These are phyloP conservation scores for Bipolaris zeicola DNA, from an alignment of 2,329 filamentous ascomycete species.

Conservation along the genomic window DNA sequence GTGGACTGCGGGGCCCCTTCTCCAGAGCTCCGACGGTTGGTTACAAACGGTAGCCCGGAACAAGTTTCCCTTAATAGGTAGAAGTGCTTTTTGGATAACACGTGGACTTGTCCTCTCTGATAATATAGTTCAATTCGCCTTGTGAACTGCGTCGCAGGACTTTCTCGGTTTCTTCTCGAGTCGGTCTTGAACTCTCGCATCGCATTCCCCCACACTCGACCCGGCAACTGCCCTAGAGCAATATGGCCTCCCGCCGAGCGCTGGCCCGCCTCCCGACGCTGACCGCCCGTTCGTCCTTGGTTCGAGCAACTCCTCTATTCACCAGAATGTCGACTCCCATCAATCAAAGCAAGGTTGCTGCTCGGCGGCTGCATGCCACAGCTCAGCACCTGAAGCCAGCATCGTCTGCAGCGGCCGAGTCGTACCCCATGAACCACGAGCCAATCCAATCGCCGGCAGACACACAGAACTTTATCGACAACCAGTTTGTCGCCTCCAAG, in stretches of 20 bases:
- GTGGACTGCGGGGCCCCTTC: slow-evolving; percentile 8
- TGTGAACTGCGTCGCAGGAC: neutral
- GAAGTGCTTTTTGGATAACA: slow-evolving; percentile 9
- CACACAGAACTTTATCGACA: slow-evolving; percentile 83
- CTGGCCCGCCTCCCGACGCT: slow-evolving; percentile 51
- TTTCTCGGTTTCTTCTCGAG: neutral
- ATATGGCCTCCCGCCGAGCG: slow-evolving; percentile 55
- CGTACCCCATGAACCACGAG: slow-evolving; percentile 74
- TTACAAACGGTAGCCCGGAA: slow-evolving; percentile 18
- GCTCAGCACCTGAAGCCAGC: slow-evolving; percentile 57
- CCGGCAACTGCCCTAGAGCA: slow-evolving; percentile 25
- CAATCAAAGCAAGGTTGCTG: slow-evolving; percentile 48
- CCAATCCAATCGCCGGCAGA: slow-evolving; percentile 70
- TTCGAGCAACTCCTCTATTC: slow-evolving; percentile 44
- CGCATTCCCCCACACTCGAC: slow-evolving; percentile 9
- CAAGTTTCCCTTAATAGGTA: slow-evolving; percentile 23
- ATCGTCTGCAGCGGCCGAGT: slow-evolving; percentile 57
- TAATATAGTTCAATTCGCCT: neutral
- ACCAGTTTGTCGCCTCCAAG: slow-evolving; percentile 72
- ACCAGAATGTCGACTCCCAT: slow-evolving; percentile 49
- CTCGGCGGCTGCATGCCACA: slow-evolving; percentile 60
- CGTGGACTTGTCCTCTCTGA: slow-evolving; percentile 4
- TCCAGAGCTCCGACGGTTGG: slow-evolving; percentile 10
- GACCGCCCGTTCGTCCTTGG: slow-evolving; percentile 45
- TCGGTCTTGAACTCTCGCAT: slow-evolving; percentile 9